phyloP scores from a whole-genome alignment of 352 stramenopile genomes.

The Phytophthora cajani region DNA sequence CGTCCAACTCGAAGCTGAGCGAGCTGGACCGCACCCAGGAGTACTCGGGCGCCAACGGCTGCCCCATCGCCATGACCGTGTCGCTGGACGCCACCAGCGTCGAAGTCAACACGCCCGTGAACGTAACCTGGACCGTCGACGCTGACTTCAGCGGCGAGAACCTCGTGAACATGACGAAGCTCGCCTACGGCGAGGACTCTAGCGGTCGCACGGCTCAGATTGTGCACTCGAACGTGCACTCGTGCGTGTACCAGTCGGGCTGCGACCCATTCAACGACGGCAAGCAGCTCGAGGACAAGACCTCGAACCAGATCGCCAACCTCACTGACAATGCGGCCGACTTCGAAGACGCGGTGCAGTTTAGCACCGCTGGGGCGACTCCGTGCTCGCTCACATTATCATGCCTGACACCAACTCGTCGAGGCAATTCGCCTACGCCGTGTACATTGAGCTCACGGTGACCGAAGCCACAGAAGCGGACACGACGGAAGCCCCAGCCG shows the following conservation, averaged over 20 bases:
- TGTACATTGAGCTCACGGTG: slow-evolving; percentile 54
- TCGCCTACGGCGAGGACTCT: slow-evolving; percentile 47
- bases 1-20: slow-evolving; percentile 49
- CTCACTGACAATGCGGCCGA: slow-evolving; percentile 54
- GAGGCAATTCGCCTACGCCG: slow-evolving; percentile 55
- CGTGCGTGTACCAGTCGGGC: slow-evolving; percentile 52
- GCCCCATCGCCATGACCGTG: slow-evolving; percentile 55
- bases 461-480: slow-evolving; percentile 27
- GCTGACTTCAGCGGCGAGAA: slow-evolving; percentile 51
- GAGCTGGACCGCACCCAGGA: slow-evolving; percentile 48
- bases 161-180: slow-evolving; percentile 56
- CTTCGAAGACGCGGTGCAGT: slow-evolving; percentile 48
- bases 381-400: slow-evolving; percentile 68
- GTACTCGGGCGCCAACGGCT: slow-evolving; percentile 42
- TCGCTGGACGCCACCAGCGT: slow-evolving; percentile 33
- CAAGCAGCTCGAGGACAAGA: slow-evolving; percentile 59
- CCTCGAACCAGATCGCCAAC: slow-evolving; percentile 60
- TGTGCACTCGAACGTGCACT: slow-evolving; percentile 73
- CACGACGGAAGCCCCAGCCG: slow-evolving; percentile 29
- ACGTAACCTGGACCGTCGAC: slow-evolving; percentile 55
- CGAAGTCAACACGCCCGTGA: slow-evolving; percentile 47
- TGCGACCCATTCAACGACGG: slow-evolving; percentile 68
- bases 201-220: slow-evolving; percentile 56
- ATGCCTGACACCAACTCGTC: slow-evolving; percentile 57
- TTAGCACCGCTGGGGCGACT: slow-evolving; percentile 41